A percentile compares a stretch with the other conserved stretches of the same genome.
phyloP scores from a whole-genome alignment of 2,329 filamentous ascomycete genomes.

The Diaporthe citriasiana region DNA sequence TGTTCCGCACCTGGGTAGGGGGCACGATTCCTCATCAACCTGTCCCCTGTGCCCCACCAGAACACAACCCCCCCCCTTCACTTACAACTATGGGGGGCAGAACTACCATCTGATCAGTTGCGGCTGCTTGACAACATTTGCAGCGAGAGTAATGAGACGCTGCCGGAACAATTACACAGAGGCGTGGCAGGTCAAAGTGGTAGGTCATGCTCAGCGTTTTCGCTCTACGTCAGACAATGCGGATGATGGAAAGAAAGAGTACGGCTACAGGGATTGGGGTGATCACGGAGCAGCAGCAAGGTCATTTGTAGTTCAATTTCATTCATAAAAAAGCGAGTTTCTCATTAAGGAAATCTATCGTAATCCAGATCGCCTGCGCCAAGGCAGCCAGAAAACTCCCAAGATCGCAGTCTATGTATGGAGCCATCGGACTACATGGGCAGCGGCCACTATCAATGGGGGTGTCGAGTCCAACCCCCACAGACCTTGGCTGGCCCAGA shows the following conservation, averaged over 20 bases:
- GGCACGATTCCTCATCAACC: too few species aligned
- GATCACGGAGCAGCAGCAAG: neutral
- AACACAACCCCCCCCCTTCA: too few species aligned
- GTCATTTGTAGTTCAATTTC: neutral
- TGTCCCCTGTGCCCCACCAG: too few species aligned
- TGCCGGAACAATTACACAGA: neutral
- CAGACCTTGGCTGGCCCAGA: conserved; percentile 27
- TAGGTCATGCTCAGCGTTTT: neutral
- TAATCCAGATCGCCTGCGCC: conserved; percentile 43
- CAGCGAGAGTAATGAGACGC: neutral
- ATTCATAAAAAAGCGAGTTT: conserved; percentile 36
- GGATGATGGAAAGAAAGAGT: too few species aligned
- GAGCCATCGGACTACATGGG: conserved; percentile 31
- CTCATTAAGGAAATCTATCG: conserved; percentile 44
- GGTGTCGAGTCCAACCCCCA: conserved; percentile 21
- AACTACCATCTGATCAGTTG: too few species aligned
- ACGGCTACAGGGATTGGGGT: neutral
- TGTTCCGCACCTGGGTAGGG: too few species aligned
- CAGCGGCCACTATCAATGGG: conserved; percentile 25
- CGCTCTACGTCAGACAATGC: too few species aligned
- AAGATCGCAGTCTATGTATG: conserved; percentile 41
- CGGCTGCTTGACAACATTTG: neutral
- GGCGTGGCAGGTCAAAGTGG: neutral
- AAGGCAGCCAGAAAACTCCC: conserved; percentile 44
- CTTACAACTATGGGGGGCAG: too few species aligned